Base-by-base conservation (phyloP, 768 basidiomycete species). In the Tricholoma flavovirens region DNA sequence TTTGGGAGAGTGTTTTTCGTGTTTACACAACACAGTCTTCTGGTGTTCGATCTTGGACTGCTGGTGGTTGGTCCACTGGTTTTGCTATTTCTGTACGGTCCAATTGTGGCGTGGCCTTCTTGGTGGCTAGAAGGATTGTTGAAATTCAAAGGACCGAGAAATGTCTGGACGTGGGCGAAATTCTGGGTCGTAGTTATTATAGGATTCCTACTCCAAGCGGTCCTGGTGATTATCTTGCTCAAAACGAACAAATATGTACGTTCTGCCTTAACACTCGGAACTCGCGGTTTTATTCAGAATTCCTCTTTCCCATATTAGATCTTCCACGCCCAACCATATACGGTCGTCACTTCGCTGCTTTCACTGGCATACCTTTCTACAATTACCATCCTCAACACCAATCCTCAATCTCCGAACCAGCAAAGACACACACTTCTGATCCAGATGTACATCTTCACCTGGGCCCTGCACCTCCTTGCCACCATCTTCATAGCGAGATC, bases 351-450 rank as follows among this genome's bases (percentile, higher is more conserved):
- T 12, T 36, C 32, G 9, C 24, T 38, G 8, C 33, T 51, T 7
- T 51, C 50, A 5, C 50, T 36, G 24, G 50, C 50, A 22, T 51
- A 51, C 33, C 50, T 51, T 21, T 35, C 50, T 6, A 49, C 24
- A 7, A 49, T 32, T 6, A 14, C 9, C 24, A 26, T 26, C 17
- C 48, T 32, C 15, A 26, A 49, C 14, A 5, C 24, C 21, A 35
- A 19, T 77, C 3, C 70, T 74, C 65, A 84, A 90, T 62, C 72
- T 88, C 22, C 11, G 54, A 26, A 35, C 32, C 49, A 33, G 42
- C 38, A 36, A 24, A 35, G 12, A 15, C 49, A 26, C 30, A 36
- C 12, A 36, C 32, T 42, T 6, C 8, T 42, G n/a, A 19, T 19
- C 8, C 40, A 42, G 19, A 42, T 42, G n/a, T 42, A 42, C 40